A percentile compares a stretch with the other conserved stretches of the same genome.
These are phyloP conservation scores for Colletotrichum viniferum DNA, from an alignment of 2,329 filamentous ascomycete genomes.

Conservation along the genomic window DNA sequence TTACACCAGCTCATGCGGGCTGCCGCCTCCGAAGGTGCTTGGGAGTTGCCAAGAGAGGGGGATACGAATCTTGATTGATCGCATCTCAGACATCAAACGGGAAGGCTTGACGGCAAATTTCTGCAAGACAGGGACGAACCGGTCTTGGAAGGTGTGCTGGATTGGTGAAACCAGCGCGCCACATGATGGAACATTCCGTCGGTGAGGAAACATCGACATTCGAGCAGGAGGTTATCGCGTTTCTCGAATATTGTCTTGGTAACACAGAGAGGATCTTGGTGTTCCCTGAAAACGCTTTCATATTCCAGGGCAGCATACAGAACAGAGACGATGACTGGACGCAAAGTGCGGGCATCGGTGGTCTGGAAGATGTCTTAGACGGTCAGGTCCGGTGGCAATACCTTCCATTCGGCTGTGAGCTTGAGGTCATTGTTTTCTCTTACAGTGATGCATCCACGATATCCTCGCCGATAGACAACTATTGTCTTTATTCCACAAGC, in stretches of 20 bases:
- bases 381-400: background rate
- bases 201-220: background rate
- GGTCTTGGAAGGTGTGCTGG: background rate
- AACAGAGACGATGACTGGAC: background rate
- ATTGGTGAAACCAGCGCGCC: background rate
- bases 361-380: background rate
- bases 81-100: background rate
- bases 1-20: background rate
- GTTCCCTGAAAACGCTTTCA: background rate
- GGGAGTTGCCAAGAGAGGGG: background rate
- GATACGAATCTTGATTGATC: background rate
- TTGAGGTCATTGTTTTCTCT: background rate
- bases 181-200: background rate
- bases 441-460: background rate
- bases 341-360: background rate
- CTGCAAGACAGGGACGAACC: background rate
- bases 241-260: background rate
- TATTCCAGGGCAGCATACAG: background rate
- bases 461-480: accelerated
- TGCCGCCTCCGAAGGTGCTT: background rate
- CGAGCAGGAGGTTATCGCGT: background rate
- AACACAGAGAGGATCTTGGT: background rate
- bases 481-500: background rate
- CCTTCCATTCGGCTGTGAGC: no score
- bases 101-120: background rate